These are phyloP conservation scores for Podila clonocystis DNA, from an alignment of 192 early-diverging fungal genomes.

Conservation along the genomic window DNA sequence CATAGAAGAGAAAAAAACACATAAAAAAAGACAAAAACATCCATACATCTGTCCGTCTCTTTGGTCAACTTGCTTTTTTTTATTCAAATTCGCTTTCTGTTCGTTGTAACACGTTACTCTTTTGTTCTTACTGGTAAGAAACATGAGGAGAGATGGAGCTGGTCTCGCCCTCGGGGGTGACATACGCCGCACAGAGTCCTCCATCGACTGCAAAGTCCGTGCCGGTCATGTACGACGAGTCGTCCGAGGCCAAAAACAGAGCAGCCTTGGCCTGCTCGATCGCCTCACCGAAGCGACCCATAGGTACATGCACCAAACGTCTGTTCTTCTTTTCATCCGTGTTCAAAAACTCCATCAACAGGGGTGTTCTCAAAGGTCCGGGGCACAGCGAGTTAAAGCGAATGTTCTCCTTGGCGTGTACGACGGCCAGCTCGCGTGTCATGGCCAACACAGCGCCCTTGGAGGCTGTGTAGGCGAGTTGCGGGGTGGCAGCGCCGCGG, in stretches of 20 bases:
- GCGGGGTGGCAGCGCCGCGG: constrained; percentile 84
- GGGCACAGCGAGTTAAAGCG: constrained; percentile 86
- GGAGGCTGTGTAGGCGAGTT: constrained; percentile 88
- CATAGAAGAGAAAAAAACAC: neutral
- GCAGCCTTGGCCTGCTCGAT: constrained; percentile 87
- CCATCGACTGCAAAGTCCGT: constrained; percentile 87
- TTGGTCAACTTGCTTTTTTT: no score
- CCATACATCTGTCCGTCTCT: no score
- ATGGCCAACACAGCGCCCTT: constrained; percentile 88
- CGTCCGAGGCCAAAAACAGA: constrained; percentile 86
- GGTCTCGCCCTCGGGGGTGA: constrained; percentile 51
- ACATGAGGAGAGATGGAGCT: constrained; percentile 39
- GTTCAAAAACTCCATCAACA: constrained; percentile 87
- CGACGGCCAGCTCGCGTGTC: constrained; percentile 85
- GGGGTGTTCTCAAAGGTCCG: constrained; percentile 80
- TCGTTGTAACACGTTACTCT: neutral
- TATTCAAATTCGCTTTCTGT: neutral
- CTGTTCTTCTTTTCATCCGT: constrained; percentile 86
- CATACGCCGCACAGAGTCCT: constrained; percentile 82
- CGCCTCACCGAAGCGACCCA: constrained; percentile 88
- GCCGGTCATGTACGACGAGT: constrained; percentile 80
- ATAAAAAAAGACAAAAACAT: neutral
- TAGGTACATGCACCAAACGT: constrained; percentile 81
- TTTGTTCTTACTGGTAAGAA: constrained; percentile 35
- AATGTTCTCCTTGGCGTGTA: constrained; percentile 89